Evolutionary conservation across 2,329 filamentous ascomycete genomes (phyloP), one percentile per base, ranked within the genome.

Genomic region (Fusarium subglutinans): DNA sequence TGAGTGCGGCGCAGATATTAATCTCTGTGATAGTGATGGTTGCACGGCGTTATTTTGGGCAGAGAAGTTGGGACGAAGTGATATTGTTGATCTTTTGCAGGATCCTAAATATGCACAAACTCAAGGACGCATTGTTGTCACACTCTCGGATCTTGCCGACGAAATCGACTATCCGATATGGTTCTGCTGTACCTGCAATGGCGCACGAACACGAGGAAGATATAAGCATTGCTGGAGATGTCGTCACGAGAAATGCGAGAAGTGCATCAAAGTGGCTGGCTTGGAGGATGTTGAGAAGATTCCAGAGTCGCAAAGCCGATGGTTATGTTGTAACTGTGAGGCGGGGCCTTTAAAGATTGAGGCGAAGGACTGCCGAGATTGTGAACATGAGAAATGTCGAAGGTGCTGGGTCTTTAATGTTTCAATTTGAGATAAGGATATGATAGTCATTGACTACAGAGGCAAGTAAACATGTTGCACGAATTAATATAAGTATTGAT

Each of bases 401-500:
- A 38, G 33, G 3, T 54, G 24, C 6, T 54, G 33, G 50, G 24
- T 38, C 3, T 54, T 54, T 22, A 17, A 12, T 22, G n/a, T 20
- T 26, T 53, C 6, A 8, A 1, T 50, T 33, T 50, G 28, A 50
- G 2, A 33, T 5, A 0, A 4, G 3, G 20, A 6, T n/a, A 12
- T 8, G 3, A 50, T 12, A 3, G 2, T 45, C 15, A 8, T 26
- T 8, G 17, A 26, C 24, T 20, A 8, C 38, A 22, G 38, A 22
- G 22, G 11, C 13, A 14, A 26, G 43, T 0, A 20, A 20, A 20
- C 24, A 20, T 6, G 24, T 17, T 13, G 17, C 5, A 26, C 13
- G 20, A 2, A 4, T 13, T 0, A 26, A 20, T 0, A 7, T 2
- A 24, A 26, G 11, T 20, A 6, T 26, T 20, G 11, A 45, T 20